Conservation (phyloP, 2,329 filamentous ascomycete genomes). For the Aspergillus sojae region DNA sequence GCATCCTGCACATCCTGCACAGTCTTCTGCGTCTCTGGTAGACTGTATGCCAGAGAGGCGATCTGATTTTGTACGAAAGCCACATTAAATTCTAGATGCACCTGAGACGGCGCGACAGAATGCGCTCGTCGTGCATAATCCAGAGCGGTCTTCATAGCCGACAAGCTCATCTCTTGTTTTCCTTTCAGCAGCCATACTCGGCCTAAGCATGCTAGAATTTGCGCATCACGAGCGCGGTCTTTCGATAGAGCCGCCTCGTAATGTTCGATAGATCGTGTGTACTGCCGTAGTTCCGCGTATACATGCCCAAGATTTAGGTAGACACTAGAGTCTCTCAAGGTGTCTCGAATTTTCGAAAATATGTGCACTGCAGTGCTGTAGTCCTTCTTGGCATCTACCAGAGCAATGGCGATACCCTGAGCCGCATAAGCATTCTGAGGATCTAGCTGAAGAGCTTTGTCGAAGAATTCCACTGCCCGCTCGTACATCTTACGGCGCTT, state of each 20-base stretch:
- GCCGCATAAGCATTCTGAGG: constrained; percentile 94
- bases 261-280: constrained; percentile 85
- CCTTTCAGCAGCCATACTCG: constrained; percentile 85
- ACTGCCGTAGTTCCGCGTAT: constrained; percentile 88
- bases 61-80: constrained; percentile 97
- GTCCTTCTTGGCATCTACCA: constrained; percentile 94
- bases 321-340: constrained; percentile 82
- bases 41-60: constrained; percentile 74
- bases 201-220: constrained; percentile 81
- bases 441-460: constrained; percentile 94
- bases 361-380: constrained; percentile 79
- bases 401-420: constrained; percentile 90
- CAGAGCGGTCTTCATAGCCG: constrained; percentile 65
- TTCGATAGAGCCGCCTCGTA: constrained; percentile 85
- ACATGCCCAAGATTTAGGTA: constrained; percentile 93
- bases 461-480: constrained; percentile 96
- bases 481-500: constrained; percentile 85
- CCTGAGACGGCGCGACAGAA: constrained; percentile 75
- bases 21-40: constrained; percentile 76
- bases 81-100: constrained; percentile 96
- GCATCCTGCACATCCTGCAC: constrained; percentile 80
- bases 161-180: constrained; percentile 65
- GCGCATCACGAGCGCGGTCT: constrained; percentile 75
- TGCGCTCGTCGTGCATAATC: constrained; percentile 70
- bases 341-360: constrained; percentile 87